Conservation (phyloP, 75 land plant genomes). For the Sequoiadendron giganteum region DNA sequence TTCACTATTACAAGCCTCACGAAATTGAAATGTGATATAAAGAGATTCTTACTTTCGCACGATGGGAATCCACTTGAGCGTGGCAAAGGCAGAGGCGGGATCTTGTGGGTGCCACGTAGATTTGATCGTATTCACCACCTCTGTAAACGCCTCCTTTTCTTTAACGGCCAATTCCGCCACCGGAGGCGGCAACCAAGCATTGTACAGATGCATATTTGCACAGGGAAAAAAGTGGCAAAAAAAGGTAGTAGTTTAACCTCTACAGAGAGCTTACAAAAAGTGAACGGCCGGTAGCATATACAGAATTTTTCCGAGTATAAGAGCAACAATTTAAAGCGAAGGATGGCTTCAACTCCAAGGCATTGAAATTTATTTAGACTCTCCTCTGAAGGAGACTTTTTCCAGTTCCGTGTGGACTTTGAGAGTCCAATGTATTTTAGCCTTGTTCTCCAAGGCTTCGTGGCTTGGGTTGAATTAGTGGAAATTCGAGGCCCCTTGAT, state of each 20-base stretch:
- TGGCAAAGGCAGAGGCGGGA: constrained; percentile 64
- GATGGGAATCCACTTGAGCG: constrained; percentile 88
- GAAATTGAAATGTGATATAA: constrained; percentile 2
- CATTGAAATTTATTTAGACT: neutral
- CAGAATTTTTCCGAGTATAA: neutral
- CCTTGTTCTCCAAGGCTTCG: neutral
- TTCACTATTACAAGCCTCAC: neutral
- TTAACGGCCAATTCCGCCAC: constrained; percentile 60
- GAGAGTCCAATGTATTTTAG: neutral
- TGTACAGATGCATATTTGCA: constrained; percentile 78
- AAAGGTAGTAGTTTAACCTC: neutral
- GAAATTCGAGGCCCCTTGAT: neutral
- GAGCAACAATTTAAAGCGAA: neutral
- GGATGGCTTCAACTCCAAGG: neutral
- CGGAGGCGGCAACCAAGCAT: constrained; percentile 94
- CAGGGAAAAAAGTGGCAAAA: neutral
- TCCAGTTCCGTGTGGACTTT: neutral
- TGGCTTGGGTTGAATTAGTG: neutral
- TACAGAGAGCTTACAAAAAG: neutral
- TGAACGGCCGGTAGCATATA: neutral
- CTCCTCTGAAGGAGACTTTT: neutral
- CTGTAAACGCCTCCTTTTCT: constrained; percentile 69
- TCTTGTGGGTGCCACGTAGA: constrained; percentile 54
- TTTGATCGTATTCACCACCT: constrained; percentile 55
- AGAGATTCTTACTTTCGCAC: constrained; percentile 55